Conservation (phyloP, 1,284 basidiomycete species). For the Cyathus pygmaeus region DNA sequence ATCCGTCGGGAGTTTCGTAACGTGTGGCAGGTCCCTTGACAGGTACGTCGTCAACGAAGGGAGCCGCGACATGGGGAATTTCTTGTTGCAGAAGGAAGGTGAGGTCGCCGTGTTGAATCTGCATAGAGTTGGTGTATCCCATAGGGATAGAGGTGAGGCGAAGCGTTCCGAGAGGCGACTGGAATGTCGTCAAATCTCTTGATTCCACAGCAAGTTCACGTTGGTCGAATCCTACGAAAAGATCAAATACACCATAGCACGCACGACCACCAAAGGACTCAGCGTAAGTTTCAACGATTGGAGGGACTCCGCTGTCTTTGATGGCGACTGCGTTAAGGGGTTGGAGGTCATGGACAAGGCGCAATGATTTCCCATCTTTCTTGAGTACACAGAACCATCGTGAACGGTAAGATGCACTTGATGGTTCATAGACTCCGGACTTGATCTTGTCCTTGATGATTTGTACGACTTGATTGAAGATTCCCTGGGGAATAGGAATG, state of each 20-base stretch:
- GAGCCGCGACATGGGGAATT: constrained; percentile 33
- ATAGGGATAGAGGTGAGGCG: constrained; percentile 35
- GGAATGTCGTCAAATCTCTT: constrained; percentile 30
- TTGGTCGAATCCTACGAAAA: constrained; percentile 31
- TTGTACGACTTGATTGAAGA: background rate
- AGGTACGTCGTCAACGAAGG: constrained; percentile 44
- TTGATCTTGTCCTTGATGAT: constrained; percentile 2
- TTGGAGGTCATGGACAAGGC: constrained; percentile 34
- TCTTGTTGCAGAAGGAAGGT: constrained; percentile 43
- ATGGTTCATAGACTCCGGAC: constrained; percentile 14
- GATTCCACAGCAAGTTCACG: constrained; percentile 11
- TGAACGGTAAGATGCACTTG: constrained; percentile 3
- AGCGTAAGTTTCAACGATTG: constrained; percentile 25
- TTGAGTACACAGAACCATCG: constrained; percentile 25
- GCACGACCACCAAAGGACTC: constrained; percentile 21
- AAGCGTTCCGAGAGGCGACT: constrained; percentile 24
- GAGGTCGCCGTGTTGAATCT: constrained; percentile 40
- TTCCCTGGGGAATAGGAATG: background rate
- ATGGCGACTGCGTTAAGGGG: constrained; percentile 41
- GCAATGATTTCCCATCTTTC: constrained; percentile 21
- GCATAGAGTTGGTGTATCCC: constrained; percentile 47
- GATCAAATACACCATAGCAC: constrained; percentile 20
- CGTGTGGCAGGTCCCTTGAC: constrained; percentile 38
- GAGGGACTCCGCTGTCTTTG: constrained; percentile 22
- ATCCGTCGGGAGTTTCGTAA: constrained; percentile 33